Percentiles rank a stretch among this genome's conserved stretches.
Conservation (phyloP, 306 rosid species). For the Castanea mollissima region DNA sequence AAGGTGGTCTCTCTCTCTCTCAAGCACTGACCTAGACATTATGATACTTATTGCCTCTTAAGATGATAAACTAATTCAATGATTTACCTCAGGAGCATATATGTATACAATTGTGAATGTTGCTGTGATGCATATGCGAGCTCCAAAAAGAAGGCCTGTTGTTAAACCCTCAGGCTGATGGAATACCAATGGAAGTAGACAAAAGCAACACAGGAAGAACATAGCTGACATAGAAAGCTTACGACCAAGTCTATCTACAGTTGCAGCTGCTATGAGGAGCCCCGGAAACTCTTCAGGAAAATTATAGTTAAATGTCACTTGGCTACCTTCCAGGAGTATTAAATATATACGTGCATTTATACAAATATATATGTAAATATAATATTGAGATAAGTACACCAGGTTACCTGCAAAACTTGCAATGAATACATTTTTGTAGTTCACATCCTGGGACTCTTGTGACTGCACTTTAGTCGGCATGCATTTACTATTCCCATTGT, state of each 20-base stretch:
- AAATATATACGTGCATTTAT: background rate
- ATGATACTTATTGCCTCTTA: background rate
- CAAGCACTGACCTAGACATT: too few species aligned
- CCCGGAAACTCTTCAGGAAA: conserved; percentile 85
- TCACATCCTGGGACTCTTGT: conserved; percentile 44
- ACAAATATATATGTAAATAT: background rate
- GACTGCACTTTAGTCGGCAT: conserved; percentile 34
- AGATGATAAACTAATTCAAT: background rate
- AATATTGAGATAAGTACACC: conserved; percentile 12
- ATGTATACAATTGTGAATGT: conserved; percentile 83
- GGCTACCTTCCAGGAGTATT: conserved; percentile 20
- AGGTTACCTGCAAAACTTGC: conserved; percentile 89
- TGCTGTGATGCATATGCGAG: conserved; percentile 89
- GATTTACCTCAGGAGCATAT: conserved; percentile 94
- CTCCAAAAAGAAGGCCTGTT: conserved; percentile 84
- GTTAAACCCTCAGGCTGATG: conserved; percentile 58
- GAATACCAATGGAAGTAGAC: conserved; percentile 78
- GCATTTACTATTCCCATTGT: conserved; percentile 54
- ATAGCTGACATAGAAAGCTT: conserved; percentile 81
- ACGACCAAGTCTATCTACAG: conserved; percentile 83
- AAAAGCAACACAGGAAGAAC: conserved; percentile 74
- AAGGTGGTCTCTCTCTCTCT: background rate
- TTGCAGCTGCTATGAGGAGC: conserved; percentile 72
- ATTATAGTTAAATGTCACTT: conserved; percentile 34
- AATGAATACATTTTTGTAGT: conserved; percentile 67